Base-by-base conservation (phyloP, 768 basidiomycete species). In the Mycena alexandri region DNA sequence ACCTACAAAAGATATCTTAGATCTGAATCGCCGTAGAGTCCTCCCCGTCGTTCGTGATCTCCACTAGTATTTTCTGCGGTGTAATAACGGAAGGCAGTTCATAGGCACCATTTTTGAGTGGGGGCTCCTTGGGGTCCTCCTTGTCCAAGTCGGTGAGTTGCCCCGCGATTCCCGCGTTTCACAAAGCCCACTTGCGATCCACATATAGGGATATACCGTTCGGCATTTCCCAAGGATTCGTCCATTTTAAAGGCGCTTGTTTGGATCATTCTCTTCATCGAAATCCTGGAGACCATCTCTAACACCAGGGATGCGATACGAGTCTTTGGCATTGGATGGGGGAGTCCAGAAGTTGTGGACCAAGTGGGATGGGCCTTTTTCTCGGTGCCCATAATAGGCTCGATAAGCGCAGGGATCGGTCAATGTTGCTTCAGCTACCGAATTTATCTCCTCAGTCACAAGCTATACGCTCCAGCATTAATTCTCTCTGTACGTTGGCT, bases 361-460 rank as follows among this genome's bases (percentile, higher is more conserved):
- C 54, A 66, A 33, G 71, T 75, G 34, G 67, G 73, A 48, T 63
- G 73, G 25, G 67, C 72, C 1, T 71, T 71, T 21, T 69, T 64
- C n/a, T 68, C 69, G 42, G 70, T 68, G 3, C 71, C 71, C 12
- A 51, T 73, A 7, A 41, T 75, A 1, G 71, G 72, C 25, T 71
- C 71, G 2, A 69, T 72, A 25, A 75, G 63, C 47, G 72, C 73
- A 6, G 65, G 43, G 0, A 51, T 74, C 11, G 74, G 73, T 14
- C 75, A 75, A 22, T 54, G 44, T 13, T 75, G 68, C 63, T 75
- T 72, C 59, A 69, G 69, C 0, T 71, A 72, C 56, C 64, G 75
- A 14, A 69, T 75, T 19, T 73, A 64, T n/a, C 58, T 53, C 22
- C n/a, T 66, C 13, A n/a, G 42, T 22, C 38, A 17, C 21, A 66